phyloP scores from a whole-genome alignment of 371 early-diverging fungal species.

The Actinomortierella wolfii region DNA sequence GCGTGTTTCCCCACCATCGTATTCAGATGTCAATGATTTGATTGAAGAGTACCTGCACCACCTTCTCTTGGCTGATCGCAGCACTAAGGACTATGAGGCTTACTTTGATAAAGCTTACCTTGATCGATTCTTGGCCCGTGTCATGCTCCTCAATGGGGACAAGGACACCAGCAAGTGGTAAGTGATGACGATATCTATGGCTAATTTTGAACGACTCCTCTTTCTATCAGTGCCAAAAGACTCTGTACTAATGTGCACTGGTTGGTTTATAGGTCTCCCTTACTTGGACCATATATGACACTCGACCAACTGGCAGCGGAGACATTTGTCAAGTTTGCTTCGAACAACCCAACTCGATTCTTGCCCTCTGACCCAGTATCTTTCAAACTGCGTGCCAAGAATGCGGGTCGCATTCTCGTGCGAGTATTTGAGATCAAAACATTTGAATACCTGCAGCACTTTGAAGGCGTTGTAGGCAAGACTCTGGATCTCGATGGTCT shows the following conservation, averaged over 20 bases:
- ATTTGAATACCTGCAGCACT: slow-evolving; percentile 33
- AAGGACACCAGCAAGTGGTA: slow-evolving; percentile 30
- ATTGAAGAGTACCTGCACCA: slow-evolving; percentile 17
- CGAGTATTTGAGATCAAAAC: slow-evolving; percentile 45
- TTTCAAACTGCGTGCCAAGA: slow-evolving; percentile 36
- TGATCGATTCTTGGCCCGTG: slow-evolving; percentile 8
- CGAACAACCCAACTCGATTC: slow-evolving; percentile 19
- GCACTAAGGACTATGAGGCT: slow-evolving; percentile 7
- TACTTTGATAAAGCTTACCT: slow-evolving; percentile 21
- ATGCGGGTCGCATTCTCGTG: slow-evolving; percentile 23
- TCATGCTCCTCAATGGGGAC: slow-evolving; percentile 27
- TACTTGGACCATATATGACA: neutral
- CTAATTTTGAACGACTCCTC: too few relatives aligned
- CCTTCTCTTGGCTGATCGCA: slow-evolving; percentile 15
- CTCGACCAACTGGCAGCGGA: slow-evolving; percentile 14
- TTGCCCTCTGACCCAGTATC: slow-evolving; percentile 33
- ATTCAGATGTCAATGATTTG: slow-evolving; percentile 12
- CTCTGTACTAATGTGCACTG: too few relatives aligned
- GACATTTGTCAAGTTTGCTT: slow-evolving; percentile 27
- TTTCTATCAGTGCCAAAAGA: too few relatives aligned
- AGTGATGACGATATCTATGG: too few relatives aligned
- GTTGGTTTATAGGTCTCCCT: slow-evolving; percentile 17
- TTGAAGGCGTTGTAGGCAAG: slow-evolving; percentile 15
- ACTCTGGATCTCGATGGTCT: slow-evolving; percentile 31
- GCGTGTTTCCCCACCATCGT: slow-evolving; percentile 16